These are phyloP conservation scores for Daldinia eschscholtzii DNA, from an alignment of 2,329 filamentous ascomycete species.

Conservation along the genomic window DNA sequence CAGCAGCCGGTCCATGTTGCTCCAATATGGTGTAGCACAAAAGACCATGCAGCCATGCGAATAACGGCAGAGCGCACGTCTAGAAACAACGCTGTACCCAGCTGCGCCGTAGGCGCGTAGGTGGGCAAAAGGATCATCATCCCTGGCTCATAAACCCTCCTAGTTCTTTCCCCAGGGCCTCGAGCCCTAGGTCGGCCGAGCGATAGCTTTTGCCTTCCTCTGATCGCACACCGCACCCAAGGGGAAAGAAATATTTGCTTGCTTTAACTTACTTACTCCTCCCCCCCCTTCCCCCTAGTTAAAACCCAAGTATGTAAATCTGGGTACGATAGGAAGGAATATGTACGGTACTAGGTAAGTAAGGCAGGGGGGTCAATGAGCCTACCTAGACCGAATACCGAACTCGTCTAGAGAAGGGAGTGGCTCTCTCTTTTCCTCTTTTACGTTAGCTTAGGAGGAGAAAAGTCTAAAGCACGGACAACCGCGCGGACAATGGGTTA, in stretches of 20 bases:
- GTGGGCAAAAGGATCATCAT: constrained; percentile 37
- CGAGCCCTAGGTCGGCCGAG: constrained; percentile 10
- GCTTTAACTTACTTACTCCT: too few relatives aligned
- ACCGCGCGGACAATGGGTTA: background rate
- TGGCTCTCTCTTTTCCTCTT: constrained; percentile 4
- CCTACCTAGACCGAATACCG: constrained; percentile 12
- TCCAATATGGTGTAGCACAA: constrained; percentile 23
- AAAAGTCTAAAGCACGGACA: constrained; percentile 6
- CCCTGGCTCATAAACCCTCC: constrained; percentile 29
- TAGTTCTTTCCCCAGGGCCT: constrained; percentile 27
- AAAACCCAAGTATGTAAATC: too few relatives aligned
- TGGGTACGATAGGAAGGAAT: constrained; percentile 8
- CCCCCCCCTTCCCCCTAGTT: too few relatives aligned
- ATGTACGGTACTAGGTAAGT: background rate
- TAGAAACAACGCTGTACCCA: constrained; percentile 19
- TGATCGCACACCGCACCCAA: constrained; percentile 17
- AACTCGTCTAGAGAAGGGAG: constrained; percentile 3
- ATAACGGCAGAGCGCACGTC: constrained; percentile 20
- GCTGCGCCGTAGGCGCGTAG: constrained; percentile 32
- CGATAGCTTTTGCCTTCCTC: constrained; percentile 9
- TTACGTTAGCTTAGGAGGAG: constrained; percentile 6
- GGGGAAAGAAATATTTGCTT: background rate
- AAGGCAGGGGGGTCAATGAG: constrained; percentile 11
- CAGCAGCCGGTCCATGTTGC: background rate
- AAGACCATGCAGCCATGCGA: constrained; percentile 38